Conservation (phyloP, 495 filamentous ascomycete genomes). For the Aspergillus mulundensis region DNA sequence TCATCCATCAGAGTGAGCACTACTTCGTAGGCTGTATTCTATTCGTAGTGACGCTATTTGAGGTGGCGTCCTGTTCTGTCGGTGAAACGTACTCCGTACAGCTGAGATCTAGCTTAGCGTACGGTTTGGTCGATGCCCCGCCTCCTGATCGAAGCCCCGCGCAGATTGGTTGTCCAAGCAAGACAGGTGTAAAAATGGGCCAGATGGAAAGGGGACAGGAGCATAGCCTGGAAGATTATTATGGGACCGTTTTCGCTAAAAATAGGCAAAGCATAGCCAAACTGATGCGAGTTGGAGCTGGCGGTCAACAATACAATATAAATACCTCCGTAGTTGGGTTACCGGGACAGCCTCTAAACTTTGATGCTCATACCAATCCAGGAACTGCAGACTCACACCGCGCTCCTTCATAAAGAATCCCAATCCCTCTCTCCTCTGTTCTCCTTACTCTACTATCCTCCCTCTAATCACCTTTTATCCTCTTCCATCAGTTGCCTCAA, state of each 20-base stretch:
- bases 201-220: background rate
- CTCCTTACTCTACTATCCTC: background rate
- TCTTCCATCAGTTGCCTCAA: conserved; percentile 9
- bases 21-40: background rate
- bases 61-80: conserved; percentile 1
- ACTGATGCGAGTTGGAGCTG: background rate
- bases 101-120: background rate
- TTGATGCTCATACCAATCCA: conserved; percentile 4
- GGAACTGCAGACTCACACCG: conserved; percentile 13
- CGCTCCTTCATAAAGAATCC: conserved; percentile 6
- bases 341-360: conserved; percentile 3
- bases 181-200: background rate
- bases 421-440: background rate
- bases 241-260: conserved; percentile 3
- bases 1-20: conserved; percentile 3
- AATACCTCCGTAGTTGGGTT: background rate
- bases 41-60: background rate
- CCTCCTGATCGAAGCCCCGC: conserved; percentile 4
- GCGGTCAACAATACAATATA: conserved; percentile 6
- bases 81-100: conserved; percentile 11
- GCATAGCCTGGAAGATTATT: conserved; percentile 6
- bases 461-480: conserved; percentile 4
- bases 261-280: conserved; percentile 5
- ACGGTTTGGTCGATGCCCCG: conserved; percentile 7
- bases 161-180: conserved; percentile 14